Conservation (phyloP, 2,329 filamentous ascomycete genomes). For the Hypoxylon rubiginosum region DNA sequence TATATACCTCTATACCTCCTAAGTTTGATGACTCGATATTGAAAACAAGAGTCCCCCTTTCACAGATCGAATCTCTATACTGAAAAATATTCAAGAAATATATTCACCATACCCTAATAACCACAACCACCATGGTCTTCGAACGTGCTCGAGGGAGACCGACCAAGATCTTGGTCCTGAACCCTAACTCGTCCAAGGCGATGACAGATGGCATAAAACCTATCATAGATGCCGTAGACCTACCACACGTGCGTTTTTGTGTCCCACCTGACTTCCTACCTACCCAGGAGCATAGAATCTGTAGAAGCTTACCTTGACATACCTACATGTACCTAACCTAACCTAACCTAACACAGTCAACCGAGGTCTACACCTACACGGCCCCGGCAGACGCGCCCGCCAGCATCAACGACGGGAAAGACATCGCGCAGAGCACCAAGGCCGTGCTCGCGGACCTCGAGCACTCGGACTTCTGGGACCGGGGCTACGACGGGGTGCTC, state of each 20-base stretch:
- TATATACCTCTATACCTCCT: not conserved
- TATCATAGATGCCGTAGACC: slow-evolving; percentile 60
- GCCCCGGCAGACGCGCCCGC: slow-evolving; percentile 72
- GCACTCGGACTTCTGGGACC: slow-evolving; percentile 36
- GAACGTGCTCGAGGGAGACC: slow-evolving; percentile 48
- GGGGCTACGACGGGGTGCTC: slow-evolving; percentile 79
- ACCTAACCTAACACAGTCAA: slow-evolving; percentile 57
- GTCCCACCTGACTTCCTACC: not conserved
- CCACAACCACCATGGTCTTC: slow-evolving; percentile 46
- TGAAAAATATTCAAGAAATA: not conserved
- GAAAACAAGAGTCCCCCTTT: not conserved
- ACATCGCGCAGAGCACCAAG: slow-evolving; percentile 73
- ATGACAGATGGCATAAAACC: slow-evolving; percentile 78
- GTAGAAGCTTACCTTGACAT: too few species aligned
- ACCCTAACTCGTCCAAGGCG: slow-evolving; percentile 80
- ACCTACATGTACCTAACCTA: too few species aligned
- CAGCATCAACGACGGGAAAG: slow-evolving; percentile 82
- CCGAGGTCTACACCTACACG: slow-evolving; percentile 74
- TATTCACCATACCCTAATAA: not conserved
- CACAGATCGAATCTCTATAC: not conserved
- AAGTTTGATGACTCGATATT: not conserved
- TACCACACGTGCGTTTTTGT: slow-evolving; percentile 55
- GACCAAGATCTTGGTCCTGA: slow-evolving; percentile 76
- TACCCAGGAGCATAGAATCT: not conserved
- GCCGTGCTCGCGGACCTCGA: slow-evolving; percentile 71